phyloP scores from a whole-genome alignment of 371 early-diverging fungal genomes.

The Mortierella sp. region DNA sequence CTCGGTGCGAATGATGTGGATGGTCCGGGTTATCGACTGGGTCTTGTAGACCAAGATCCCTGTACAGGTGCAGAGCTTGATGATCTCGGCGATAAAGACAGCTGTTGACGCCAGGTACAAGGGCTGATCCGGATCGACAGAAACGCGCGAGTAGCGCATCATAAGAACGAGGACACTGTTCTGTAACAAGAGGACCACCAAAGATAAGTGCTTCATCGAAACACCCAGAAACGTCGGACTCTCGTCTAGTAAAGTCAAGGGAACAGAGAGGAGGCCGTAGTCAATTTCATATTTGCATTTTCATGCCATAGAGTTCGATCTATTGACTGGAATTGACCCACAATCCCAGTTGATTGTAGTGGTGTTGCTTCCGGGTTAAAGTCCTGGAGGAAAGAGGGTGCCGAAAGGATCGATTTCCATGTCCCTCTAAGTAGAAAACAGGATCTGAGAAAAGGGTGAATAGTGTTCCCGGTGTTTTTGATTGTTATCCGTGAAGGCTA shows the following conservation, averaged over 20 bases:
- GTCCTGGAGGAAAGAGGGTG: background rate
- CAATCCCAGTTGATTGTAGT: background rate
- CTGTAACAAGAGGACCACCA: conserved; percentile 69
- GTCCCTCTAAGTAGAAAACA: background rate
- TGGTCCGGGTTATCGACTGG: conserved; percentile 49
- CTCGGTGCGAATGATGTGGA: conserved; percentile 61
- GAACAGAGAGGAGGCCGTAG: background rate
- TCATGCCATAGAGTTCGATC: too few species aligned
- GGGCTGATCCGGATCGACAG: conserved; percentile 64
- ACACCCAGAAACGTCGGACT: conserved; percentile 34
- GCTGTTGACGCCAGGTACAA: conserved; percentile 79
- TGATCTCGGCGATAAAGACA: conserved; percentile 74
- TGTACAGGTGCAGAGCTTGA: conserved; percentile 67
- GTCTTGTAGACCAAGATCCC: conserved; percentile 60
- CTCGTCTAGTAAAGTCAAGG: conserved; percentile 20
- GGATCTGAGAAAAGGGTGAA: background rate
- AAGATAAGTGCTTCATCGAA: conserved; percentile 66
- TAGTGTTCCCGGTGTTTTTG: background rate
- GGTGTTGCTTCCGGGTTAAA: background rate
- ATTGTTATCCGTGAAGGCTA: background rate
- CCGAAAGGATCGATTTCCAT: background rate
- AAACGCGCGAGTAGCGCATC: conserved; percentile 75
- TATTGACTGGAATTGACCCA: background rate
- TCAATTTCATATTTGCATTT: background rate
- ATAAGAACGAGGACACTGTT: conserved; percentile 73